Evolutionary conservation across 768 basidiomycete species (phyloP), one percentile per base, ranked within the genome.

Genomic region (Russula dissimulans): DNA sequence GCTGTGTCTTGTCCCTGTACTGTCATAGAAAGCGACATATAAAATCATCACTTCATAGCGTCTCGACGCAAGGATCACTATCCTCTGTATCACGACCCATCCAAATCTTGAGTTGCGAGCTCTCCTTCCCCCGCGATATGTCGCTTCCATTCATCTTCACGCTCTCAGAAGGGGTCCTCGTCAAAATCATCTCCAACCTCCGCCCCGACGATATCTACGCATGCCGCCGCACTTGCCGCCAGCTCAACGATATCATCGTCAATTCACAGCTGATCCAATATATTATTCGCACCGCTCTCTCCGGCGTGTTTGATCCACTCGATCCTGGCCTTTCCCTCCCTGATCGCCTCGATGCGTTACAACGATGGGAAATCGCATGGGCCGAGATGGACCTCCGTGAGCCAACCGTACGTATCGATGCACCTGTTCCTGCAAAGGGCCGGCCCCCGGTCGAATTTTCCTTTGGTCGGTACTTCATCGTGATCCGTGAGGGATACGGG

Each of bases 241-340:
- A 55, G 14, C 31, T 62, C 8, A 54, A 53, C 41, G 50, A 56
- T 3, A 18, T 53, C 51, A 53, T 48, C 9, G 18, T n/a, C 22
- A 43, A 42, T 22, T 57, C 56, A 0, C 48, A 51, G 17, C 15
- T 47, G 22, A 42, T 57, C 55, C 49, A 52, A 47, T 57, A 61
- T 18, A 12, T 47, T 45, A 11, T 57, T 4, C 45, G 51, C 18
- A 62, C 56, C 5, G 56, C 61, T n/a, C 41, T 53, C 22, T 54
- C 61, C n/a, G 61, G 51, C 45, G 61, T 61, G 5, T 57, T 18
- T 14, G 60, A 61, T 53, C 51, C 56, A 12, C 56, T 57, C 56
- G 56, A 54, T 14, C 45, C 51, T 0, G 56, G 46, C 32, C 51
- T 22, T 18, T 48, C 60, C 43, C n/a, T 61, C 3, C 46, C 55